Evolutionary conservation across 805 yeast genomes (phyloP), one percentile per base, ranked within the genome.

Genomic region (Sugiyamaella americana): DNA sequence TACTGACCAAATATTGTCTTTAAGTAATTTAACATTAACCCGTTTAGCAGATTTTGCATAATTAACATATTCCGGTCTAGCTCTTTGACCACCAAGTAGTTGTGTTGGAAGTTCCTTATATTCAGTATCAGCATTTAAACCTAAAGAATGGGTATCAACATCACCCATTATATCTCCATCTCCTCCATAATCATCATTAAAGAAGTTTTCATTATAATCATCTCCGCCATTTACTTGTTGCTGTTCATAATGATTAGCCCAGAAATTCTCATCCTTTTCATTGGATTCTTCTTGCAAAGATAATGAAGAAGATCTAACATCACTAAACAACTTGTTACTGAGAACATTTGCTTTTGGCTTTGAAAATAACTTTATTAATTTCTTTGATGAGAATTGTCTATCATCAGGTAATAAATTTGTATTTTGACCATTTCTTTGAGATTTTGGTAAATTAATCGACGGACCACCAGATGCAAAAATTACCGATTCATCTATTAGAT

Each of bases 41-140:
- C 79, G 76, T 61, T 87, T 87, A 3, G 95, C 87, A 5, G 78
- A 76, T 41, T 80, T 72, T 1, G 95, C 80, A 58, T 77, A 85
- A 50, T 72, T 76, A 19, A 81, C 60, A 40, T 64, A 66, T 34
- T 63, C 66, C 24, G 62, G 61, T 16, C 56, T 50, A 4, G 59
- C 54, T 29, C 53, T 11, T 58, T 32, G 46, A 43, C 48, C 47
- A 6, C 43, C 47, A 20, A 44, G 35, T 26, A 44, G 35, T 17
- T 35, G 37, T 6, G 20, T 35, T 10, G 37, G 20, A 5, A 6
- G 5, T 6, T 35, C 17, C 18, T 21, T 35, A 13, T 19, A 35
- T 35, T 16, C 11, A 35, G 21, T 8, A 16, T 35, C 18, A 35
- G 38, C 21, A 17, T 19, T 21, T 19, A 19, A 19, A 17, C 10